Base-by-base conservation (phyloP, 305 asterid species). In the Fraxinus latifolia region DNA sequence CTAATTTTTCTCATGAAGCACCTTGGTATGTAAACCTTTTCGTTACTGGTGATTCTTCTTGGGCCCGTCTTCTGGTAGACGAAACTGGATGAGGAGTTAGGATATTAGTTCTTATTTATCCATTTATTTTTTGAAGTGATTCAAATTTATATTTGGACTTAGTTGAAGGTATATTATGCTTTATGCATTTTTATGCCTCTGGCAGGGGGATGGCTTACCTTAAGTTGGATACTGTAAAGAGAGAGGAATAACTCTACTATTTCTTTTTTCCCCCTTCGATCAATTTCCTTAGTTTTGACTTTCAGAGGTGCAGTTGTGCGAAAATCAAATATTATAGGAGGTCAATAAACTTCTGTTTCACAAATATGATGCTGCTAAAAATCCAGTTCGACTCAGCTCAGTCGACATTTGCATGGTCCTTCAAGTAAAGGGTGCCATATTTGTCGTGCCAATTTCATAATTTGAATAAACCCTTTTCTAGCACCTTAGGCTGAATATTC, bases 401-500 rank as follows among this genome's bases (percentile, higher is more conserved):
- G 68, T 58, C 12, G 7, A 19, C 29, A 5, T 58, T 58, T 17
- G 68, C 3, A 58, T 17, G 25, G 29, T 58, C 29, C 29, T 58
- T 58, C 29, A 58, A 17, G 68, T 58, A 19, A 58, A 58, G 68
- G 74, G n/a, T n/a, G n/a, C 74, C 74, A 67, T 67, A 12, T 25
- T 67, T 19, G 15, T 62, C 37, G 50, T 17, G 72, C 36, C 77
- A 5, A 58, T 42, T 21, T 27, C 36, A 32, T 42, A 65, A n/a
- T 81, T 58, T 27, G 67, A 33, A 37, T 31, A 23, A 11, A 47
- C 72, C 73, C 78, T 44, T 74, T 50, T 77, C 32, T 77, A 31
- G 32, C 19, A 77, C 19, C 73, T 42, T n/a, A 67, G 6, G 74
- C 74, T 79, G 81, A 68, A 27, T 73, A 67, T 67, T n/a, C 34